Conservation (phyloP, 2,329 filamentous ascomycete genomes). For the Neonectria magnoliae region DNA sequence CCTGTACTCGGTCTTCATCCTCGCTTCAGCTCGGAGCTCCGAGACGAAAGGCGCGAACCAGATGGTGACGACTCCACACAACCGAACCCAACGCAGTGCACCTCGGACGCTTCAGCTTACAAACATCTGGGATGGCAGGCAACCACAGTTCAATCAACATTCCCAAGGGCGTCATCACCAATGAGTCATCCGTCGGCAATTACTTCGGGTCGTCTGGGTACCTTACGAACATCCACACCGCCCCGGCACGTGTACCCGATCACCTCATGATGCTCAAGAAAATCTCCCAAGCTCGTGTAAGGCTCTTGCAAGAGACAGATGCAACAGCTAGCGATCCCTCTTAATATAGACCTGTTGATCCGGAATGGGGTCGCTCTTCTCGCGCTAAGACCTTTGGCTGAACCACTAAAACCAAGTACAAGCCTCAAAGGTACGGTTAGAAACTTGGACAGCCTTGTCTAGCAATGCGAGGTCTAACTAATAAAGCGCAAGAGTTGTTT, state of each 20-base stretch:
- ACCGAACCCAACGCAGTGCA: neutral
- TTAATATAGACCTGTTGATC: neutral
- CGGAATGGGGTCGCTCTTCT: neutral
- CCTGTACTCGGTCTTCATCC: neutral
- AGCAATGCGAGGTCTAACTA: neutral
- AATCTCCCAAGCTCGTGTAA: neutral
- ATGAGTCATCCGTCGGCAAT: neutral
- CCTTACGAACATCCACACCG: neutral
- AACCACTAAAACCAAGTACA: neutral
- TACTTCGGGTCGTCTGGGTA: neutral
- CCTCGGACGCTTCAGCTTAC: neutral
- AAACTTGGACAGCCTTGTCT: neutral
- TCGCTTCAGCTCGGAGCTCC: neutral
- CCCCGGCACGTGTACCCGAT: neutral
- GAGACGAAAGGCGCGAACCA: neutral
- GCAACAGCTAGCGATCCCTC: neutral
- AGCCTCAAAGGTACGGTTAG: neutral
- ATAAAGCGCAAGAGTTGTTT: constrained; percentile 3
- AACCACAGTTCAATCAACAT: neutral
- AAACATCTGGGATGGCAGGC: neutral
- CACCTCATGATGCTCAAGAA: neutral
- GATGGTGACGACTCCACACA: neutral
- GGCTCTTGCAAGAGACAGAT: neutral
- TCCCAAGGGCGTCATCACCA: neutral
- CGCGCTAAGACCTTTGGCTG: constrained; percentile 9